Base-by-base conservation (phyloP, 2,329 filamentous ascomycete species). In the Fusarium torulosum region DNA sequence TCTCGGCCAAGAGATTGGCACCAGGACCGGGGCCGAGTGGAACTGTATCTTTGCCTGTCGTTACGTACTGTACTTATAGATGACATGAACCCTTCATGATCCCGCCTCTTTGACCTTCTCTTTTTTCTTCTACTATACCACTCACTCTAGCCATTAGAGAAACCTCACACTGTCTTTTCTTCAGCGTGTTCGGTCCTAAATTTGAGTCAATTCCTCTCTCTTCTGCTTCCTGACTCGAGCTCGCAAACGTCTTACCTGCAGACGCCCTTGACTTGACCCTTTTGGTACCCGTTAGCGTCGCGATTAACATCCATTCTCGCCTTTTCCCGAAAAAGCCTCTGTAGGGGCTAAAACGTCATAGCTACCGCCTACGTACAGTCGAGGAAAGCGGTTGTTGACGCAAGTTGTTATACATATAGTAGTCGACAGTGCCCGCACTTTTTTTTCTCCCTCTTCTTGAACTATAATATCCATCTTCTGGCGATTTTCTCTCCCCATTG, bases 271-370 rank as follows among this genome's bases (percentile, higher is more conserved):
- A 49, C 65, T 69, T 49, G 35, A 29, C 60, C 53, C 43, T 49
- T 57, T 54, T 37, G 46, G 58, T 67, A 29, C 29, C 29, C 35
- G 21, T 29, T 69, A 69, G 66, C 66, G 66, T 63, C 50, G 53
- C 61, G 49, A 70, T 45, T 44, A n/a, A 29, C 9, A 44, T 33
- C n/a, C 41, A 31, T 35, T 37, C 47, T 61, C 47, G 40, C 43
- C 17, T 33, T 58, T 44, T 45, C 21, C 59, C 54, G 42, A 45
- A 41, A 41, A 50, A 44, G 35, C 53, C 37, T 58, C 25, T 59
- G 46, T 47, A 55, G 56, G 33, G 41, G 47, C 56, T 37, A 51
- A 58, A 72, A 64, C 71, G 71, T 73, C 71, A 73, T 73, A 71
- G 62, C 49, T 67, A 58, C 59, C 53, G 40, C 50, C 50, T 20